Base-by-base conservation (phyloP, 2,329 filamentous ascomycete genomes). In the Penicillium brevicompactum region DNA sequence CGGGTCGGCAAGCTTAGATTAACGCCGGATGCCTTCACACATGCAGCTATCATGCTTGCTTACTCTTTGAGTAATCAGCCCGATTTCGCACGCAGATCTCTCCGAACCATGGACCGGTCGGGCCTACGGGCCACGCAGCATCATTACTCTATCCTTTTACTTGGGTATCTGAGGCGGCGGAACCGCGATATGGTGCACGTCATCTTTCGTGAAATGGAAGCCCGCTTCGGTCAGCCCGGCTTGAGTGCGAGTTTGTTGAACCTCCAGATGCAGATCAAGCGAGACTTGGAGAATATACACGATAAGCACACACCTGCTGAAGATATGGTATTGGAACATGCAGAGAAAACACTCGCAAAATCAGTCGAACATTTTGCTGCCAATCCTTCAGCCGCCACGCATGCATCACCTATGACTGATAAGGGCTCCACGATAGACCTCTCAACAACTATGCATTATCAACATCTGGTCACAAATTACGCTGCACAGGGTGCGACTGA, bases 41-140 rank as follows among this genome's bases (percentile, higher is more conserved):
- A 87, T 66, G 80, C 79, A 44, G 82, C 84, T 46, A 70, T 88
- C 40, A 86, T 89, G 79, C 80, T 83, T 51, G 78, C 78, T 27
- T 70, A 89, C 46, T 74, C 78, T 8, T 73, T 82, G 53, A 70
- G 80, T 45, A 76, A 79, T 48, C 79, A 82, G 59, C 80, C 85
- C 6, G 75, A 81, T 57, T 77, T 80, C 46, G 86, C 87, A 3
- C 80, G 77, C 54, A 78, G 78, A 45, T 80, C 89, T 46, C 67
- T 79, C 16, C 63, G 70, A 49, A 66, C 64, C 7, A 68, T 79
- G 51, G 74, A 77, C 53, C 63, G 69, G 51, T 65, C 64, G 27
- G 61, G 63, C n/a, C 66, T 79, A 18, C 65, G 73, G 37, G 70
- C 74, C 2, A 76, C 71, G 0, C 68, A 77, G 43, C 71, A 76